A percentile compares a stretch with the other conserved stretches of the same genome.
Evolutionary conservation across 306 rosid genomes (phyloP).

Genomic region (Corylus avellana): DNA sequence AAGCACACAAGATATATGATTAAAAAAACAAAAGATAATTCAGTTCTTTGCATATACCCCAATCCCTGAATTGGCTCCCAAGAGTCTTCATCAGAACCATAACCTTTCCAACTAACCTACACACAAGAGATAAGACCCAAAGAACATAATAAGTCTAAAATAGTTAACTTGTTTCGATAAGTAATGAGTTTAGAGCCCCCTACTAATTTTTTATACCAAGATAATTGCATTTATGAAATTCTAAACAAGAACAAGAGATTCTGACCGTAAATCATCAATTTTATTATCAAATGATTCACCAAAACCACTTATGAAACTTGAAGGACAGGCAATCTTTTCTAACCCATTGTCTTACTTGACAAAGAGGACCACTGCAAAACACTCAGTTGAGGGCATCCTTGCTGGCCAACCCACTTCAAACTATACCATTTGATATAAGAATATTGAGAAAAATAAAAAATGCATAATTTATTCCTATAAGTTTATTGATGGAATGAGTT

Average conservation of each 20-base stretch:
- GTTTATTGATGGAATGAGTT: too few species aligned
- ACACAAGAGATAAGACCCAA: constrained; percentile 3
- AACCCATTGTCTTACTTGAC: neutral
- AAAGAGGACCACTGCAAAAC: too few species aligned
- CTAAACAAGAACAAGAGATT: neutral
- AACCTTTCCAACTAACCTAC: constrained; percentile 84
- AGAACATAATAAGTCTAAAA: neutral
- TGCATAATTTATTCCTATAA: too few species aligned
- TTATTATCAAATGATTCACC: neutral
- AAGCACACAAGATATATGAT: neutral
- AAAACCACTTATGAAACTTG: neutral
- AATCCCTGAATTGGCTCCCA: constrained; percentile 81
- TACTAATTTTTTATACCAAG: neutral
- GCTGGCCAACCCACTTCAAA: neutral
- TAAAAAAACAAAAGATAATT: neutral
- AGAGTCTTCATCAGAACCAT: constrained; percentile 57
- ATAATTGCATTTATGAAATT: neutral
- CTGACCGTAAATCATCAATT: too few species aligned
- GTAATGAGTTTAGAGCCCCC: neutral
- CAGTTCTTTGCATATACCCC: constrained; percentile 31
- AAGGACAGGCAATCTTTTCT: neutral
- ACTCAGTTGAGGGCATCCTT: too few species aligned
- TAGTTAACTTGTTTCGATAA: neutral
- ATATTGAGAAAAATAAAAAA: neutral
- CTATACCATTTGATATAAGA: neutral